These are phyloP conservation scores for Zoysia matrella DNA, from an alignment of 202 grass and related monocot species.

Conservation along the genomic window DNA sequence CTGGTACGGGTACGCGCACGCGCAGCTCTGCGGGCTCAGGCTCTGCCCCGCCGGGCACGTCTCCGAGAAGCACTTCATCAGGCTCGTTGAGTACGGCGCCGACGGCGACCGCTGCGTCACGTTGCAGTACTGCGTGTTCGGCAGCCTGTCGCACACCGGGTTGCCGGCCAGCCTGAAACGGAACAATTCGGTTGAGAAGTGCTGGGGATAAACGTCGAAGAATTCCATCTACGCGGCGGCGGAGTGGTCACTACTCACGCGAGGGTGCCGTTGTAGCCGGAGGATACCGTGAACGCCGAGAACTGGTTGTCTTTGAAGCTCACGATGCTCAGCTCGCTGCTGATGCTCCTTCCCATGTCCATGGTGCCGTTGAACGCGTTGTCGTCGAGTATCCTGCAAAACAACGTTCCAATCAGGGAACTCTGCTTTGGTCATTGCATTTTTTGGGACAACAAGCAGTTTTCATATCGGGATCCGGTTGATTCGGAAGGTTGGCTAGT, in stretches of 20 bases:
- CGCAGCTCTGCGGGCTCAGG: conserved; percentile 83
- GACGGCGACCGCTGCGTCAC: conserved; percentile 20
- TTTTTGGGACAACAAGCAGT: no score
- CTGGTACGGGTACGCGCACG: conserved; percentile 83
- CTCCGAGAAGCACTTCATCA: conserved; percentile 61
- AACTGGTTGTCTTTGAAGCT: conserved; percentile 10
- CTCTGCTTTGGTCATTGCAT: not conserved
- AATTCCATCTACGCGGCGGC: not conserved
- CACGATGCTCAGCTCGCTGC: conserved; percentile 70
- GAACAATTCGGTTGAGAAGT: not conserved
- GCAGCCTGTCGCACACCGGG: conserved; percentile 56
- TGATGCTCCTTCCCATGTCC: conserved; percentile 64
- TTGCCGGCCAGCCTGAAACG: conserved; percentile 75
- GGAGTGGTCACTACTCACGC: conserved; percentile 50
- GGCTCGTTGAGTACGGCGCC: conserved; percentile 77
- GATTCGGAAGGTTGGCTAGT: not conserved
- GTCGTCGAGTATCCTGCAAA: conserved; percentile 69
- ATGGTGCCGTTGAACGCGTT: conserved; percentile 88
- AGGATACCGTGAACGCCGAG: no score
- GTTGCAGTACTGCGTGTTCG: conserved; percentile 59
- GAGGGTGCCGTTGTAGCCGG: conserved; percentile 38
- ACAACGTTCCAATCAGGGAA: not conserved
- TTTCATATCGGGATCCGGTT: not conserved
- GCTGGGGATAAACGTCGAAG: not conserved
- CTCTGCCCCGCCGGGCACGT: conserved; percentile 66